Conservation (phyloP, 495 filamentous ascomycete genomes). For the Wilcoxina mikolae region DNA sequence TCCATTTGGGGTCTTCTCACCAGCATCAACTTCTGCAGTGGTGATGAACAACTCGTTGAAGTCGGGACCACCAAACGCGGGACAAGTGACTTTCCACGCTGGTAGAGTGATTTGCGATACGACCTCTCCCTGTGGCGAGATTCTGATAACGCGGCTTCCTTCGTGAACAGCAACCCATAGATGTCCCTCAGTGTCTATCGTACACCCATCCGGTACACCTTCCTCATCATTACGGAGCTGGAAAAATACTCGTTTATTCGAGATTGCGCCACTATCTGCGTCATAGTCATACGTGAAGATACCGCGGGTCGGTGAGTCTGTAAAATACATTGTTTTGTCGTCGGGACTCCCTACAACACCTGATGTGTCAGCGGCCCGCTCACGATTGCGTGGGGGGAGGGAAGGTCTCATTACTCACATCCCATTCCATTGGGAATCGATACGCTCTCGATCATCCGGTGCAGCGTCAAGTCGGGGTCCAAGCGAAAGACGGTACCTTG, state of each 20-base stretch:
- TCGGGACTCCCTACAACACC: conserved; percentile 35
- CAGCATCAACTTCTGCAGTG: conserved; percentile 44
- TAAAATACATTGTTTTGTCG: conserved; percentile 67
- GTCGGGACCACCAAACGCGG: conserved; percentile 46
- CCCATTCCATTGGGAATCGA: conserved; percentile 81
- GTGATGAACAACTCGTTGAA: conserved; percentile 59
- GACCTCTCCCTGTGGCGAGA: conserved; percentile 48
- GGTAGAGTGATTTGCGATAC: conserved; percentile 47
- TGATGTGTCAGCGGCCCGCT: conserved; percentile 1
- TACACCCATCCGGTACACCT: conserved; percentile 59
- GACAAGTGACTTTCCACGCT: conserved; percentile 56
- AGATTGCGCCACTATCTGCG: conserved; percentile 43
- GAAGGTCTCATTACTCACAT: conserved; percentile 33
- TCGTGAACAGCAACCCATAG: conserved; percentile 71
- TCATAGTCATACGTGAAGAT: conserved; percentile 68
- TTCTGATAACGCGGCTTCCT: conserved; percentile 50
- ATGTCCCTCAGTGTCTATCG: conserved; percentile 55
- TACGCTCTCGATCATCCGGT: conserved; percentile 45
- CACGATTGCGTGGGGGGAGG: conserved; percentile 2
- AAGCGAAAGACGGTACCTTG: conserved; percentile 44
- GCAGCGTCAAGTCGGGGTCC: conserved; percentile 44
- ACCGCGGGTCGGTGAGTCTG: conserved; percentile 55
- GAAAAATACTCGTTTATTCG: conserved; percentile 56
- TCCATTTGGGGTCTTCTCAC: conserved; percentile 41
- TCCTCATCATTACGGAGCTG: conserved; percentile 37